phyloP scores from a whole-genome alignment of 495 filamentous ascomycete genomes.

The Apodospora peruviana region DNA sequence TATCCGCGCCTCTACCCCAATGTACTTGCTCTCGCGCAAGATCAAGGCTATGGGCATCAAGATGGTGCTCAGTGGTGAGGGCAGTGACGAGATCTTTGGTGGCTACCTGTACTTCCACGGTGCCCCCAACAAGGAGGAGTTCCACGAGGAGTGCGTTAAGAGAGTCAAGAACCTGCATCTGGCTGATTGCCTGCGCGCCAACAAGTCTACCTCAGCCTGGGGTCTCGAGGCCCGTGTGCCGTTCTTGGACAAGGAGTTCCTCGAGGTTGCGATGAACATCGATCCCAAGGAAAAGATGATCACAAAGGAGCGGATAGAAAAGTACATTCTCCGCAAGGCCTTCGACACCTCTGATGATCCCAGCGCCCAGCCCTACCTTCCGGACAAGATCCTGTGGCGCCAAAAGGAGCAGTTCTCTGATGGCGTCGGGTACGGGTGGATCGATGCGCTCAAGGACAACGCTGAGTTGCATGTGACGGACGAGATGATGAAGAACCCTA shows the following conservation, averaged over 20 bases:
- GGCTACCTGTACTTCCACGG: slow-evolving; percentile 98
- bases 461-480: slow-evolving; percentile 84
- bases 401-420: slow-evolving; percentile 99
- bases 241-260: slow-evolving; percentile 95
- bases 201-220: slow-evolving; percentile 99
- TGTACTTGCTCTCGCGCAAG: slow-evolving; percentile 95
- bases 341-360: slow-evolving; percentile 91
- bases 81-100: slow-evolving; percentile 95
- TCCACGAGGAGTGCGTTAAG: slow-evolving; percentile 88
- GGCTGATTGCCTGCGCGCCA: slow-evolving; percentile 90
- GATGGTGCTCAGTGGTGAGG: slow-evolving; percentile 97
- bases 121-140: slow-evolving; percentile 81
- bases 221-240: slow-evolving; percentile 96
- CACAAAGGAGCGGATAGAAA: slow-evolving; percentile 84
- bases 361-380: slow-evolving; percentile 72
- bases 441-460: slow-evolving; percentile 91
- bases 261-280: slow-evolving; percentile 84
- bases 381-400: slow-evolving; percentile 90
- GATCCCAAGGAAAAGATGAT: slow-evolving; percentile 96
- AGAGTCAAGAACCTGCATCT: slow-evolving; percentile 94
- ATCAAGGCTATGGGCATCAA: slow-evolving; percentile 99
- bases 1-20: slow-evolving; percentile 95
- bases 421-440: slow-evolving; percentile 98
- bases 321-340: slow-evolving; percentile 94
- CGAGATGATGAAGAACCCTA: slow-evolving; percentile 95